Conservation (phyloP, 106 monocot genomes). For the Chionographis japonica region DNA sequence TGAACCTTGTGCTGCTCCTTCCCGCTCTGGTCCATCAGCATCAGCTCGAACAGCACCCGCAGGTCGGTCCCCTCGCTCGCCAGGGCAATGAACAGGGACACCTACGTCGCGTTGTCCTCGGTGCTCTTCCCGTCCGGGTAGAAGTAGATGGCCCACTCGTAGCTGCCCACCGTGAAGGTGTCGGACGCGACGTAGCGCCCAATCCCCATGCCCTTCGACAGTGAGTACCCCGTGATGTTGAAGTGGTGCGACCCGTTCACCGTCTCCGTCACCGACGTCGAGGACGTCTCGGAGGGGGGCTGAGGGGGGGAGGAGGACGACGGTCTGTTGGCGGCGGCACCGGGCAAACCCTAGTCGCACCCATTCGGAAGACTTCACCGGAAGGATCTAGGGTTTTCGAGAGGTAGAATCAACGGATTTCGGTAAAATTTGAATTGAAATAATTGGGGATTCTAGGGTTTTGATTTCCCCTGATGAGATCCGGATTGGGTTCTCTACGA, state of each 20-base stretch:
- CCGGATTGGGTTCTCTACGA: no score
- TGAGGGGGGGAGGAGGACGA: neutral
- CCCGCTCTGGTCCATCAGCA: constrained; percentile 42
- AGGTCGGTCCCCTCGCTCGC: constrained; percentile 47
- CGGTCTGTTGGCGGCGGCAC: constrained; percentile 12
- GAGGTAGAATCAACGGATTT: neutral
- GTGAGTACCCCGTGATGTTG: constrained; percentile 42
- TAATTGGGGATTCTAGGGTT: no score
- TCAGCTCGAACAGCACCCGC: constrained; percentile 50
- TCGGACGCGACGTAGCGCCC: constrained; percentile 44
- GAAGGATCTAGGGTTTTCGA: neutral
- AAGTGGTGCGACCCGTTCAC: constrained; percentile 48
- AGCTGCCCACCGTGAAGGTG: constrained; percentile 35
- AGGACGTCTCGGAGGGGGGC: constrained; percentile 30
- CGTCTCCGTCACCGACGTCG: constrained; percentile 41
- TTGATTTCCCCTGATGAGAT: no score
- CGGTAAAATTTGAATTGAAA: no score
- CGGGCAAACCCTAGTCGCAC: constrained; percentile 19
- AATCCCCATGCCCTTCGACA: constrained; percentile 35
- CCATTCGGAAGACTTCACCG: constrained; percentile 5
- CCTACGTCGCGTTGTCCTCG: constrained; percentile 33
- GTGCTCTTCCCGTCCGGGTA: constrained; percentile 48
- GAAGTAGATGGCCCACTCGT: constrained; percentile 47
- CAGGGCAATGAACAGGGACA: constrained; percentile 43
- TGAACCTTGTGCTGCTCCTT: constrained; percentile 42